These are phyloP conservation scores for Tylopilus intermedius DNA, from an alignment of 768 basidiomycete species.

Conservation along the genomic window DNA sequence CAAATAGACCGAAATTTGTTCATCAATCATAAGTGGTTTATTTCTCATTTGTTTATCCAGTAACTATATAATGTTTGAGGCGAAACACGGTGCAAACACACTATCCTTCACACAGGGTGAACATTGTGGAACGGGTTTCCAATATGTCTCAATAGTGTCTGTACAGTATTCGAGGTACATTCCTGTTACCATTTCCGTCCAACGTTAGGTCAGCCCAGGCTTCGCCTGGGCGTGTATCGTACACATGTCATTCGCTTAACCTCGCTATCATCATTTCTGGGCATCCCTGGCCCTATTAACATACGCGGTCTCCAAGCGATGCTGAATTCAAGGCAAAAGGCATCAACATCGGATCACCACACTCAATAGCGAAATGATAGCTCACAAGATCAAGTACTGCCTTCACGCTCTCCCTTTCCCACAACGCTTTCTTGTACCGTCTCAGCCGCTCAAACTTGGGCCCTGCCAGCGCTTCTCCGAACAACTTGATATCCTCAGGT, in stretches of 20 bases:
- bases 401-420: slow-evolving; percentile 32
- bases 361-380: no score
- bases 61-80: no score
- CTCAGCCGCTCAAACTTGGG: slow-evolving; percentile 44
- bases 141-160: no score
- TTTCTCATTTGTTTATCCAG: no score
- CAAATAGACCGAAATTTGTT: no score
- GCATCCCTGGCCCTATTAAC: neutral
- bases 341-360: neutral
- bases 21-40: no score
- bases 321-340: neutral
- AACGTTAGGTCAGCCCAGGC: no score
- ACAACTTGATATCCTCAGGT: slow-evolving; percentile 40
- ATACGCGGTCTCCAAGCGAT: neutral
- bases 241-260: neutral
- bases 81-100: no score
- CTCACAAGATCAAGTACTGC: slow-evolving; percentile 9
- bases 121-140: no score
- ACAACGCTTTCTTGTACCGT: slow-evolving; percentile 45
- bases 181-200: no score
- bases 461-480: slow-evolving; percentile 36
- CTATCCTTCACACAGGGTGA: no score
- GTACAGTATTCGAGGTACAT: no score
- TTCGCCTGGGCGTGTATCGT: neutral
- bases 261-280: neutral